Base-by-base conservation (phyloP, 768 basidiomycete species). In the Steccherinum ochraceum region DNA sequence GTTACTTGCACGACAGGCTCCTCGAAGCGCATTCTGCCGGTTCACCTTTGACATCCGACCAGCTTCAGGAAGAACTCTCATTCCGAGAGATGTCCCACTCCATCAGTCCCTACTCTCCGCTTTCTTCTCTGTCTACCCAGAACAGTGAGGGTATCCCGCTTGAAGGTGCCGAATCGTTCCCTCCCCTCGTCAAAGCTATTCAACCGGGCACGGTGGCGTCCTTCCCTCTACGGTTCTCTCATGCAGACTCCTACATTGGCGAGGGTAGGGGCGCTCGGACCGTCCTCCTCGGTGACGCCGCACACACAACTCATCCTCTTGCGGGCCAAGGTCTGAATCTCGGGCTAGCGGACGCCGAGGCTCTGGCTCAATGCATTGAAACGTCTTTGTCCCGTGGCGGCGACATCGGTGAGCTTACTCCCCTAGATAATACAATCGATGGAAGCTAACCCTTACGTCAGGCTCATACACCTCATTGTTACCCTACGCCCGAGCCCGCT, bases 261-360 rank as follows among this genome's bases (percentile, higher is more conserved):
- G 84, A 84, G 61, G 83, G 80, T 0, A 51, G 56, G 25, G 77
- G 81, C 3, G 65, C 71, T 2, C 79, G 95, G 3, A 94, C 90
- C 0, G 93, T 86, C 2, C 81, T 98, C 5, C 80, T 98, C 1
- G 96, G 96, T 2, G 96, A 99, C 67, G 94, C 95, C 1, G 96
- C 94, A 16, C 96, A 98, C 62, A 91, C 90, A 0, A 73, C 93
- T 1, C 95, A 98, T 62, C 95, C 96, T 1, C 79, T 98, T 23
- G 95, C 94, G 0, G 96, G 96, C 2, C 95, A 98, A 64, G 96
- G 95, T 0, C 74, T 98, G 40, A 98, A 99, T 65, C 71, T 95
- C 62, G 96, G 95, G n/a, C 72, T 99, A 24, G 85, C 74, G 1
- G 95, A 99, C 64, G 90, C 86, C 2, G 77, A 85, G 60, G 77